phyloP scores from a whole-genome alignment of 129 eudicot genomes.

The Centrapalus pauciflorus region DNA sequence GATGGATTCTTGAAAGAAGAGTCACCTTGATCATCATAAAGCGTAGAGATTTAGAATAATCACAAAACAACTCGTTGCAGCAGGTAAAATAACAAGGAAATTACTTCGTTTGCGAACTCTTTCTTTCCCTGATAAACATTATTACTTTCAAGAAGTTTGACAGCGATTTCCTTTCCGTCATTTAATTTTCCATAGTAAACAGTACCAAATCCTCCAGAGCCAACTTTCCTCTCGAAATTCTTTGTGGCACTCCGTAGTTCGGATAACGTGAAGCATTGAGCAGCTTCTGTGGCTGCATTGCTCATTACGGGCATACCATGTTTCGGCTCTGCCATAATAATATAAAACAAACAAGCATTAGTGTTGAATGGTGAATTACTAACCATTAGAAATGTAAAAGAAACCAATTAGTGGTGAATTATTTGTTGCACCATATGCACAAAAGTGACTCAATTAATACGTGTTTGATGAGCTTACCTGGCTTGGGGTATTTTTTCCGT shows the following conservation, averaged over 20 bases:
- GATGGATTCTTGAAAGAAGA: slow-evolving; percentile 98
- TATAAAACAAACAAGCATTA: neutral
- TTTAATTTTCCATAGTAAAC: slow-evolving; percentile 78
- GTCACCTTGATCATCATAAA: slow-evolving; percentile 54
- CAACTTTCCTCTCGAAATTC: slow-evolving; percentile 78
- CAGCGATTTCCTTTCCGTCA: slow-evolving; percentile 92
- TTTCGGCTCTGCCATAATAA: slow-evolving; percentile 31
- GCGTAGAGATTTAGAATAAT: neutral
- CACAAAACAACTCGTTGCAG: neutral
- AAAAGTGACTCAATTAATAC: neutral
- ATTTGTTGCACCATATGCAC: neutral
- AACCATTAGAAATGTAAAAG: neutral
- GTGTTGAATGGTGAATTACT: no score
- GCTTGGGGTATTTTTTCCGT: slow-evolving; percentile 36
- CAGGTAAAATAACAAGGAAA: neutral
- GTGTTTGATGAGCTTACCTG: slow-evolving; percentile 37
- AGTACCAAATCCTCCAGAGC: slow-evolving; percentile 97
- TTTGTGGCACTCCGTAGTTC: slow-evolving; percentile 78
- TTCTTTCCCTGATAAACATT: slow-evolving; percentile 92
- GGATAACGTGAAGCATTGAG: slow-evolving; percentile 70
- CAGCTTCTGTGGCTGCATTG: slow-evolving; percentile 69
- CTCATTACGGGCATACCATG: slow-evolving; percentile 40
- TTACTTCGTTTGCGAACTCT: slow-evolving; percentile 89
- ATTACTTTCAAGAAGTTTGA: slow-evolving; percentile 66
- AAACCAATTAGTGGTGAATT: no score